Base-by-base conservation (phyloP, 2,329 filamentous ascomycete genomes). In the Cladosporium sp. region DNA sequence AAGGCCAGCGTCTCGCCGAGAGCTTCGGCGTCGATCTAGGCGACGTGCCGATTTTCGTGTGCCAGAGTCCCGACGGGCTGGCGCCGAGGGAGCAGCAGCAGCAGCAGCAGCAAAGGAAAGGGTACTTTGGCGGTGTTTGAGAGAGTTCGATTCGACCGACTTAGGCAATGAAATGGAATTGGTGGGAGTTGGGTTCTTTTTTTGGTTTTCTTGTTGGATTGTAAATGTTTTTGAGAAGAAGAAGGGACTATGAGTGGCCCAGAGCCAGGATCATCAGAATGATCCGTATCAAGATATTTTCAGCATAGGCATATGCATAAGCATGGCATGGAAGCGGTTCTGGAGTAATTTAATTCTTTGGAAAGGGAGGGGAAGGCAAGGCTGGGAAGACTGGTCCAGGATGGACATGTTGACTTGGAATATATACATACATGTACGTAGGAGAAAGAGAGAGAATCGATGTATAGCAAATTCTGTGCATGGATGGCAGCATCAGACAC, bases 41-140 rank as follows among this genome's bases (percentile, higher is more conserved):
- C 52, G 78, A 80, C 70, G 74, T 80, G 54, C 78, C 78, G 3
- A 74, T 79, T 2, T 79, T 79, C 65, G 69, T 79, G 69, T 55
- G 61, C n/a, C 36, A 64, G 49, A 64, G 34, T 8, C 61, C 61
- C 8, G 61, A 64, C 26, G 61, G 51, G 10, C 10, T 64, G 32
- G 36, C 32, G 32, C 28, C 61, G 28, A 55, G 52, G 52, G 52
- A 34, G 49, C 49, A 52, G 49, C 59, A 54, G 36, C 34, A 30
- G 49, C 41, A 49, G 14, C n/a, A n/a, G n/a, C 60, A 55, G 60
- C 47, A 62, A 21, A 30, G 26, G 61, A 55, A 64, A 36, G 61
- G 61, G 1, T 64, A 64, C 21, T 64, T 64, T 38, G 55, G 55
- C 7, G 41, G 41, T 21, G 41, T 47, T 47, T 47, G 41, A 47